Evolutionary conservation across 306 rosid species (phyloP).

Genomic region (Purshia tridentata): DNA sequence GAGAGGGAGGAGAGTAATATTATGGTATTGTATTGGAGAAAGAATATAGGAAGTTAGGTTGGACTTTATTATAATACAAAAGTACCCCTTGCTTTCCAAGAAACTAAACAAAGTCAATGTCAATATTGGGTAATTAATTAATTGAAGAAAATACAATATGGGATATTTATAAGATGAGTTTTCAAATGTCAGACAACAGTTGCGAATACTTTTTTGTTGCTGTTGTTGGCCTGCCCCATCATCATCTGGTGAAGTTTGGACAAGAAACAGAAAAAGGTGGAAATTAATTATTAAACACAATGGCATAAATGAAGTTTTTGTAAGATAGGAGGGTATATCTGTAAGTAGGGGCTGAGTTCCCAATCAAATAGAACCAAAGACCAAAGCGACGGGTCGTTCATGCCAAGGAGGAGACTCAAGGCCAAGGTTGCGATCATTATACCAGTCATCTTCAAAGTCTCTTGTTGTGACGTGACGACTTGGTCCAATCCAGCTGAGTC

Average conservation of each 20-base stretch:
- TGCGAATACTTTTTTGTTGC: no score
- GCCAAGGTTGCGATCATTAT: background rate
- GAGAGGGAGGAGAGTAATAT: background rate
- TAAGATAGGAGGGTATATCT: background rate
- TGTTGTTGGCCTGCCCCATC: no score
- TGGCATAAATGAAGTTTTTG: conserved; percentile 10
- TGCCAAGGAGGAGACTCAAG: background rate
- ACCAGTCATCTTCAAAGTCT: conserved; percentile 4
- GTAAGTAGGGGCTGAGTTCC: background rate
- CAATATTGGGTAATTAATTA: background rate
- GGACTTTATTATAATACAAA: background rate
- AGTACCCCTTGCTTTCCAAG: conserved; percentile 14
- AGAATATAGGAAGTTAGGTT: conserved; percentile 16
- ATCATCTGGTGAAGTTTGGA: no score
- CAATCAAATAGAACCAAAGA: background rate
- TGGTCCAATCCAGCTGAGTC: background rate
- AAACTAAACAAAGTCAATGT: background rate
- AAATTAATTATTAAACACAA: background rate
- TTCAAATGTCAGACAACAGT: no score
- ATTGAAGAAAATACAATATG: background rate
- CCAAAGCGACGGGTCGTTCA: background rate
- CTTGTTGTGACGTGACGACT: background rate
- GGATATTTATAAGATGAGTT: no score
- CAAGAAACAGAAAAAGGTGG: no score
- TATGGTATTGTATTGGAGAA: background rate